phyloP scores from a whole-genome alignment of 2,329 filamentous ascomycete species.

The Pseudocercospora crystallina region DNA sequence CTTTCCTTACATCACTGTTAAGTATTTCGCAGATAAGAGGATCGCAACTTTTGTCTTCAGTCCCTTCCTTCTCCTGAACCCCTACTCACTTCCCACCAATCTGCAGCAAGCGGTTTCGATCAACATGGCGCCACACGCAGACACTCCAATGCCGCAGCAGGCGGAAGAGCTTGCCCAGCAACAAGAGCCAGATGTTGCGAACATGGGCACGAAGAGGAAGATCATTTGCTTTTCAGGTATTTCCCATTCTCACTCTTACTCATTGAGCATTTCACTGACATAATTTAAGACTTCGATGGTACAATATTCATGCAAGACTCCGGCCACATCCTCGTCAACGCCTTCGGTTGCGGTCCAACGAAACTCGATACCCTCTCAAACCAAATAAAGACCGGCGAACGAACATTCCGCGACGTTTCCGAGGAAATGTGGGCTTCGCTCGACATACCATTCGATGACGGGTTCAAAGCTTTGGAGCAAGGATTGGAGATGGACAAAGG shows the following conservation, averaged over 20 bases:
- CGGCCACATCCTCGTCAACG: slow-evolving; percentile 67
- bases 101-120: background rate
- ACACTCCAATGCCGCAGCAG: slow-evolving; percentile 31
- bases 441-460: slow-evolving; percentile 65
- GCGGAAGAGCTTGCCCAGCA: slow-evolving; percentile 18
- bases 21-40: background rate
- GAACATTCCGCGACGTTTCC: slow-evolving; percentile 68
- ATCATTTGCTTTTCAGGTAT: slow-evolving; percentile 60
- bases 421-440: slow-evolving; percentile 71
- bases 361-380: slow-evolving; percentile 58
- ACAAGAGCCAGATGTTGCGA: slow-evolving; percentile 14
- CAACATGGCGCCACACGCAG: slow-evolving; percentile 32
- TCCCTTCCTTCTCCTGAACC: background rate
- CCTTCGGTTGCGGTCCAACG: slow-evolving; percentile 61
- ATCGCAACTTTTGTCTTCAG: background rate
- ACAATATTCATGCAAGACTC: slow-evolving; percentile 67
- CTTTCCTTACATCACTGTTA: slow-evolving; percentile 7
- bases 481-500: slow-evolving; percentile 63
- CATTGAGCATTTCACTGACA: background rate
- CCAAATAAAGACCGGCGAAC: slow-evolving; percentile 64
- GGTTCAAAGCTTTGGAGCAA: slow-evolving; percentile 64
- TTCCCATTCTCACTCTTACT: background rate
- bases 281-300: slow-evolving; percentile 63
- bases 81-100: background rate
- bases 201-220: slow-evolving; percentile 52